Evolutionary conservation across 2,329 filamentous ascomycete genomes (phyloP).

Genomic region (Zymoseptoria passerinii): DNA sequence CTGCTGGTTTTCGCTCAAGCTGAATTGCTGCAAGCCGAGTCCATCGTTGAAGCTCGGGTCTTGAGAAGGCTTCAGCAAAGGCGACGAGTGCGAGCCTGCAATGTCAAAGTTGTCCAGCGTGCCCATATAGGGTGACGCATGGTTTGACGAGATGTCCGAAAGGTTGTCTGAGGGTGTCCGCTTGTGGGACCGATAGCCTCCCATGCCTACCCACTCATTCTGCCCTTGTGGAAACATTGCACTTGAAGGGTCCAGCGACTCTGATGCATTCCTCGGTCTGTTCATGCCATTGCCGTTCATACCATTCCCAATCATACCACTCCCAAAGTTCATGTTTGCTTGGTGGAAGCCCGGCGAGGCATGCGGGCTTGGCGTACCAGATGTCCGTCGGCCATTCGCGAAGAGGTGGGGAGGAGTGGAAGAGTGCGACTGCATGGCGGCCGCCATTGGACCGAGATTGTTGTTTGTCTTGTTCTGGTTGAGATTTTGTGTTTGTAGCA

Average conservation of each 20-base stretch:
- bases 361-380: slow-evolving; percentile 45
- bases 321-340: slow-evolving; percentile 21
- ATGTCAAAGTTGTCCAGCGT: slow-evolving; percentile 72
- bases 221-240: slow-evolving; percentile 49
- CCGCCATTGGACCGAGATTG: slow-evolving; percentile 43
- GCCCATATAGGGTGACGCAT: slow-evolving; percentile 72
- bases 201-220: slow-evolving; percentile 51
- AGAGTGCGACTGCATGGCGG: slow-evolving; percentile 42
- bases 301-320: background rate
- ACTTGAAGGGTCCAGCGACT: slow-evolving; percentile 52
- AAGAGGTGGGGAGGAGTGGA: slow-evolving; percentile 51
- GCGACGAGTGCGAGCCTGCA: slow-evolving; percentile 63
- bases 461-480: slow-evolving; percentile 24
- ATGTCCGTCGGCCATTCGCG: slow-evolving; percentile 44
- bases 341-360: slow-evolving; percentile 48
- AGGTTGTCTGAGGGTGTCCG: slow-evolving; percentile 76
- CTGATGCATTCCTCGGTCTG: slow-evolving; percentile 48
- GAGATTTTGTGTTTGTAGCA: slow-evolving; percentile 36
- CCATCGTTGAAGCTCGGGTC: slow-evolving; percentile 73
- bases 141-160: slow-evolving; percentile 74
- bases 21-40: slow-evolving; percentile 70
- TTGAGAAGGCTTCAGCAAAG: slow-evolving; percentile 63
- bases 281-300: slow-evolving; percentile 42
- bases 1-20: slow-evolving; percentile 56
- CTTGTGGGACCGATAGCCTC: slow-evolving; percentile 69